phyloP scores from a whole-genome alignment of 192 early-diverging fungal species.

The Borealophlyctis nickersoniae region DNA sequence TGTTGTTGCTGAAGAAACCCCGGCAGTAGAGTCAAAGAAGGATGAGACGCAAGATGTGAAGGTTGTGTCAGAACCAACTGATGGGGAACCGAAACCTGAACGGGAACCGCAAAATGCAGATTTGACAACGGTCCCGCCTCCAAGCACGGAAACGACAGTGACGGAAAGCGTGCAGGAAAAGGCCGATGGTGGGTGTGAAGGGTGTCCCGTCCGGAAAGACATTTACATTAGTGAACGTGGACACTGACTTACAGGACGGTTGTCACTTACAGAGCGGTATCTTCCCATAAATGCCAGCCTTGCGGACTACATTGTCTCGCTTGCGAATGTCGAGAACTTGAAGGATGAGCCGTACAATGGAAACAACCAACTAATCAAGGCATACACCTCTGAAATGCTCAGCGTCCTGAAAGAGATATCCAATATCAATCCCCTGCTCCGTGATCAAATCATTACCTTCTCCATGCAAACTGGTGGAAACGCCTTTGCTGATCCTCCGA shows the following conservation, averaged over 20 bases:
- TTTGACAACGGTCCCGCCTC: neutral
- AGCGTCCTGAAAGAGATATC: conserved; percentile 97
- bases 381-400: conserved; percentile 91
- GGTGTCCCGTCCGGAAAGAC: no score
- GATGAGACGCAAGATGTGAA: conserved; percentile 3
- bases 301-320: conserved; percentile 71
- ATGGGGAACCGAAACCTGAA: conserved; percentile 1
- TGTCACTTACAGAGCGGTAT: conserved; percentile 27
- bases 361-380: conserved; percentile 83
- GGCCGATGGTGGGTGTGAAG: no score
- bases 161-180: no score
- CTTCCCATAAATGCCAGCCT: conserved; percentile 40
- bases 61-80: no score
- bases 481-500: conserved; percentile 91
- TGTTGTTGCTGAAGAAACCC: conserved; percentile 16
- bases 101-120: neutral
- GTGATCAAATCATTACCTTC: conserved; percentile 98
- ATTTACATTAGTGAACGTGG: no score
- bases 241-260: no score
- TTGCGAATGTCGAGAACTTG: conserved; percentile 87
- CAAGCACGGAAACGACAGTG: no score
- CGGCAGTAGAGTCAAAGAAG: conserved; percentile 9
- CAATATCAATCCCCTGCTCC: conserved; percentile 87
- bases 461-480: conserved; percentile 95
- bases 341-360: conserved; percentile 78